These are phyloP conservation scores for Clarkia xantiana DNA, from an alignment of 345 rosid species.

Conservation along the genomic window DNA sequence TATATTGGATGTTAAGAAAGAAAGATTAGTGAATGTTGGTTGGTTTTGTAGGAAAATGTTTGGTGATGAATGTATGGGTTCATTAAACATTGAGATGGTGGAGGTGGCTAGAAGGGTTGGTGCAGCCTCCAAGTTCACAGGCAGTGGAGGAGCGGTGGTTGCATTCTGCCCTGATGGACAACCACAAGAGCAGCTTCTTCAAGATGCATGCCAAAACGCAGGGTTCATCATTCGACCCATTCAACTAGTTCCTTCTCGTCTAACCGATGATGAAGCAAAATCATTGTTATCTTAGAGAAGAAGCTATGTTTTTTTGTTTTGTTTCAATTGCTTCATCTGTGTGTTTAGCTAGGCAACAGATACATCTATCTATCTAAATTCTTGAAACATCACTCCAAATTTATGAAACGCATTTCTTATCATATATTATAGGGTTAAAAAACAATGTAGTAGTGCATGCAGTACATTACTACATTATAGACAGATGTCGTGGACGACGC, in stretches of 20 bases:
- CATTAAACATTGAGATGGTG: conserved; percentile 76
- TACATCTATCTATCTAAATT: too few relatives aligned
- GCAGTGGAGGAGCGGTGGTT: conserved; percentile 94
- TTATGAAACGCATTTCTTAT: too few relatives aligned
- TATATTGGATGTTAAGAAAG: too few relatives aligned
- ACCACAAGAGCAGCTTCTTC: conserved; percentile 47
- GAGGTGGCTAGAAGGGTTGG: conserved; percentile 65
- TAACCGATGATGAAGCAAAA: conserved; percentile 30
- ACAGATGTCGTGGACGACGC: too few relatives aligned
- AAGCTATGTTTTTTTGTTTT: too few relatives aligned
- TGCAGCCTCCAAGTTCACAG: conserved; percentile 78
- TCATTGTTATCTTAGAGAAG: conserved; percentile 12
- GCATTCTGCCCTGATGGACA: conserved; percentile 65
- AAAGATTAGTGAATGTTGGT: too few relatives aligned
- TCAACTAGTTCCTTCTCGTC: conserved; percentile 38
- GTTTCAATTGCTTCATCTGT: too few relatives aligned
- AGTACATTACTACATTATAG: too few relatives aligned
- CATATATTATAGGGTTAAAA: too few relatives aligned
- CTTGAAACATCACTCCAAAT: too few relatives aligned
- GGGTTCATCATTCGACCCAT: conserved; percentile 53
- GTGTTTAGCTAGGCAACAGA: too few relatives aligned
- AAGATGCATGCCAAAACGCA: conserved; percentile 53
- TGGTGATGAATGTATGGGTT: conserved; percentile 70
- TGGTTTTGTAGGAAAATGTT: conserved; percentile 47
- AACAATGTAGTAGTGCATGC: too few relatives aligned